Percentiles rank a stretch among this genome's conserved stretches.
These are phyloP conservation scores for Microbotryum intermedium DNA, from an alignment of 1,284 basidiomycete genomes.

Conservation along the genomic window DNA sequence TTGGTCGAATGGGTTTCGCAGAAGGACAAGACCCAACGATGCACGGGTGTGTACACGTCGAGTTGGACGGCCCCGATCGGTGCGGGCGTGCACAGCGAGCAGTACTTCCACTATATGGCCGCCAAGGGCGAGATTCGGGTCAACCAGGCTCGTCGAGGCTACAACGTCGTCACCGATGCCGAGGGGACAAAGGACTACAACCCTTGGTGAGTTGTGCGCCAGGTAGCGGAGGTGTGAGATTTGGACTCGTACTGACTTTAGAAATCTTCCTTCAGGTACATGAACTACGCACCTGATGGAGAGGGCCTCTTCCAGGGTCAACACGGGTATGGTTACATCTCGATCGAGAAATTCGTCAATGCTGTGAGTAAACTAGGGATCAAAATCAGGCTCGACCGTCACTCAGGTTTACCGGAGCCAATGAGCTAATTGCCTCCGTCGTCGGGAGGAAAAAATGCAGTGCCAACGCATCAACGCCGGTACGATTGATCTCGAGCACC, in stretches of 20 bases:
- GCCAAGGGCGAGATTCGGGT: conserved; percentile 84
- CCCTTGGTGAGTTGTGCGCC: background rate
- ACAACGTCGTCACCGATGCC: conserved; percentile 55
- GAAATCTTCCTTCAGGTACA: conserved; percentile 46
- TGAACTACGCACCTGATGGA: conserved; percentile 87
- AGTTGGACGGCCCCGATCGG: conserved; percentile 44
- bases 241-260: too few species aligned
- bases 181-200: conserved; percentile 51
- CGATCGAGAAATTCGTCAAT: conserved; percentile 81
- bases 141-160: conserved; percentile 87
- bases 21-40: conserved; percentile 48
- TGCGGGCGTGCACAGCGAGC: conserved; percentile 62
- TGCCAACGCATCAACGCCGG: conserved; percentile 56
- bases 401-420: background rate
- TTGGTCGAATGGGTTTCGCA: conserved; percentile 84
- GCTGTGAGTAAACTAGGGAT: conserved; percentile 35
- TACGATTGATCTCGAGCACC: conserved; percentile 53
- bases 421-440: too few species aligned
- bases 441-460: too few species aligned
- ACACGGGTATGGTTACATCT: conserved; percentile 78
- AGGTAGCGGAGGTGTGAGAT: background rate
- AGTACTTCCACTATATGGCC: conserved; percentile 91
- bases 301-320: conserved; percentile 87
- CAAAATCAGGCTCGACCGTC: conserved; percentile 49
- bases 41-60: conserved; percentile 81